Percentiles rank a stretch among this genome's conserved stretches.
These are phyloP conservation scores for Letharia columbiana DNA, from an alignment of 495 filamentous ascomycete genomes.

Conservation along the genomic window DNA sequence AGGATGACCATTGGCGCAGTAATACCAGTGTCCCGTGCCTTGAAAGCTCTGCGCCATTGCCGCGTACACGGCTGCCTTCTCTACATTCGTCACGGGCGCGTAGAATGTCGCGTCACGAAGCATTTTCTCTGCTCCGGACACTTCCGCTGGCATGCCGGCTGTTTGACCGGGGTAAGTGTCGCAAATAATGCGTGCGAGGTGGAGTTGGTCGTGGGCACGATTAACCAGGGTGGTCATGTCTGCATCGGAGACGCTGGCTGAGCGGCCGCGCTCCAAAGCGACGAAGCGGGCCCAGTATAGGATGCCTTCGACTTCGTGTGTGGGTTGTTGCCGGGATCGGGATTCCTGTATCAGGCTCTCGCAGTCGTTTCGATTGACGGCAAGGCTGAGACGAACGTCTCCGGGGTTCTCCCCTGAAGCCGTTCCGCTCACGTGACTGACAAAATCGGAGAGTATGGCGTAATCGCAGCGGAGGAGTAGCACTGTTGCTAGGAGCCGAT, in stretches of 20 bases:
- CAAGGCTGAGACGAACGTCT: constrained; percentile 11
- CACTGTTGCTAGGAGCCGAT: constrained; percentile 37
- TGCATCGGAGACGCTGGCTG: constrained; percentile 13
- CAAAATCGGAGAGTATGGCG: constrained; percentile 47
- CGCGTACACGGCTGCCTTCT: constrained; percentile 38
- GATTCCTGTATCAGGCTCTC: constrained; percentile 19
- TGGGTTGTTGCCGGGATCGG: constrained; percentile 12
- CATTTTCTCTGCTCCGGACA: constrained; percentile 25
- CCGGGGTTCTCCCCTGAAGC: constrained; percentile 5
- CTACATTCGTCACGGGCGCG: constrained; percentile 37
- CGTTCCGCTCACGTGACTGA: constrained; percentile 20
- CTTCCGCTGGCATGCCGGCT: constrained; percentile 27
- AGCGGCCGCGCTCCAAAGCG: constrained; percentile 29
- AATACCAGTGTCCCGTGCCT: constrained; percentile 61
- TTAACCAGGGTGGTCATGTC: constrained; percentile 16
- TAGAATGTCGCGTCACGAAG: constrained; percentile 33
- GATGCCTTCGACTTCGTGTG: constrained; percentile 28
- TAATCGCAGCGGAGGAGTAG: constrained; percentile 49
- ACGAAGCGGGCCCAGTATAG: constrained; percentile 33
- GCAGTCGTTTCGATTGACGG: constrained; percentile 14
- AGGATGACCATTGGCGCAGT: constrained; percentile 57
- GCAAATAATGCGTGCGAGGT: constrained; percentile 29
- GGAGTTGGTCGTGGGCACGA: constrained; percentile 20
- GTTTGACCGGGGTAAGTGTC: constrained; percentile 25
- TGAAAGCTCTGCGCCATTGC: constrained; percentile 45